Conservation (phyloP, 139 green algal genomes). For the Zygnema circumcarinatum region DNA sequence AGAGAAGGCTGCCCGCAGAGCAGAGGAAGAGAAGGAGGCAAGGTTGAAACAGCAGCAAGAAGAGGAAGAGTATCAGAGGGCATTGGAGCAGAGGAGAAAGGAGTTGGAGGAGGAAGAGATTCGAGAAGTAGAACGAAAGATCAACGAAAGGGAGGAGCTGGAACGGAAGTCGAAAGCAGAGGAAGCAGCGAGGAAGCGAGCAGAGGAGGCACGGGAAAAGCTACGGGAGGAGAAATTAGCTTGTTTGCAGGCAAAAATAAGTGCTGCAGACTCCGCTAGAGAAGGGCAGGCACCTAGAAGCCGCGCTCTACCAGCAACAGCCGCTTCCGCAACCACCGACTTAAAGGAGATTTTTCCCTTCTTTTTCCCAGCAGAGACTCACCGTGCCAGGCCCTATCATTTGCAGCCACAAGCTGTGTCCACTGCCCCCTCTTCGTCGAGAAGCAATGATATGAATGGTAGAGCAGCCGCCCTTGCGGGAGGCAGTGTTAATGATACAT, state of each 20-base stretch:
- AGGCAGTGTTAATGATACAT: too few relatives aligned
- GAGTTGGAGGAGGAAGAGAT: neutral
- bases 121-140: neutral
- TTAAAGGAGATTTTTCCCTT: neutral
- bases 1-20: neutral
- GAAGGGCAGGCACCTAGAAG: too few relatives aligned
- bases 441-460: too few relatives aligned
- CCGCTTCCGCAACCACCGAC: too few relatives aligned
- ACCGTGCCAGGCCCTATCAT: too few relatives aligned
- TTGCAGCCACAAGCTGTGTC: too few relatives aligned
- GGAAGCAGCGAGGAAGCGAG: neutral
- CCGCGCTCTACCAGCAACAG: too few relatives aligned
- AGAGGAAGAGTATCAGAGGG: neutral
- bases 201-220: neutral
- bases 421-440: too few relatives aligned
- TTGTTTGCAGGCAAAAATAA: neutral
- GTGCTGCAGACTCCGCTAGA: neutral
- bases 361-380: neutral
- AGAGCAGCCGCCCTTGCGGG: too few relatives aligned
- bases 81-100: neutral
- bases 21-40: neutral
- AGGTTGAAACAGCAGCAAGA: neutral
- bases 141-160: neutral
- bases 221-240: neutral
- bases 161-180: neutral